Evolutionary conservation across 148 eudicot species (phyloP), one percentile per base, ranked within the genome.

Genomic region (Mesembryanthemum crystallinum): DNA sequence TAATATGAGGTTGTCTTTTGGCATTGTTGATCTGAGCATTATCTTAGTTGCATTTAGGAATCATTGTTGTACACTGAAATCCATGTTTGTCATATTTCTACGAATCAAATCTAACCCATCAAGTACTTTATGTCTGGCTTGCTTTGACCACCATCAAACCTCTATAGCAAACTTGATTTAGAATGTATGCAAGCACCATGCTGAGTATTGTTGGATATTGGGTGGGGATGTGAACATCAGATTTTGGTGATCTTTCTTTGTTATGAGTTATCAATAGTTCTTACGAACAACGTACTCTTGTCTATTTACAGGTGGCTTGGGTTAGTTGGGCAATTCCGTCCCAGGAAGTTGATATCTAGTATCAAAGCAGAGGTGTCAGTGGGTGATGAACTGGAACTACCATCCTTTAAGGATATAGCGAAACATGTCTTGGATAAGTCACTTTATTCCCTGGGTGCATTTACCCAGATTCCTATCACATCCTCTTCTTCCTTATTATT

Each of bases 271-370:
- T 68, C 55, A 21, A 61, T 0, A 33, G 71, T 63, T 47, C 42
- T 29, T 32, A 42, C 32, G 58, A 51, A 37, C 55, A 33, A 69
- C 12, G 23, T 71, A 25, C 54, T 28, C 8, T 67, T 64, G 15
- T 51, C 65, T n/a, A 45, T 76, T 73, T 60, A 58, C 66, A 93
- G 98, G 96, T 89, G 96, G 98, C 47, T 87, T 79, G 97, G 90
- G 65, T 75, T 93, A 47, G 81, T 80, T 69, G 92, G 89, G 30
- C 94, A 93, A 54, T 43, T 93, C 66, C 92, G 98, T 76, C 98
- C 96, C 21, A 87, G 81, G 83, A 89, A 91, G 74, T 64, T 93
- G 82, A 73, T 93, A 73, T 88, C 96, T 18, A 73, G 83, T 35
- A 71, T 93, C 23, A 91, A 88, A 85, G 81, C 85, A 47, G 90